Evolutionary conservation across 441 rosid species (phyloP), one percentile per base, ranked within the genome.

Genomic region (Jatropha multifida): DNA sequence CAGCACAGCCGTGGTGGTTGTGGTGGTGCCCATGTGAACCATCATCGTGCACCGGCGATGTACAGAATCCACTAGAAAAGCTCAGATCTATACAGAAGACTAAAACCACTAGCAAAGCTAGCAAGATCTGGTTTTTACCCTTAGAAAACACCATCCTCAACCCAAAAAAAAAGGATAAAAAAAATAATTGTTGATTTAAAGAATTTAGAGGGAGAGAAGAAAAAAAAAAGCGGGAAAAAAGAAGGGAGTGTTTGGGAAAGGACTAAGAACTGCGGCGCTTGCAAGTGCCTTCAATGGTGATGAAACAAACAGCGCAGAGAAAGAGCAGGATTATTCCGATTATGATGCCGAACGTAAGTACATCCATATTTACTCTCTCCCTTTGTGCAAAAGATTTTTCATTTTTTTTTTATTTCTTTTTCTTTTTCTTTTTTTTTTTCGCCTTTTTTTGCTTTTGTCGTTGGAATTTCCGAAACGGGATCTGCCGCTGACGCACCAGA

Each of bases 221-320:
- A 14, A 44, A 11, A 27, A 17, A 17, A 32, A 32, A 32, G 32
- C 32, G 14, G 11, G 10, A 17, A 10, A 73, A 26, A n/a, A 5
- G 4, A 42, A 46, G 69, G 76, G 32, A 14, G 49, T 52, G 69
- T 32, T 71, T 69, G 38, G 66, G 12, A 2, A 71, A 27, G 15
- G 23, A 56, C 69, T 82, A 88, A 56, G 84, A 72, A 55, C 79
- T 76, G 68, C 88, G 86, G 69, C 88, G 88, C 37, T 69, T 82
- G 87, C 97, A 90, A 72, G 89, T 84, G 82, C 92, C 98, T 81
- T 93, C 91, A 46, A 95, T 75, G 84, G 96, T 89, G 77, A 95
- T 88, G 80, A 85, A 84, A 74, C 91, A 88, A 82, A 89, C 88
- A 71, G 77, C 71, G 78, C 84, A 84, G 27, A 92, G 75, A 86